Evolutionary conservation across 805 yeast genomes (phyloP).

Genomic region (Candida endomychidarum): DNA sequence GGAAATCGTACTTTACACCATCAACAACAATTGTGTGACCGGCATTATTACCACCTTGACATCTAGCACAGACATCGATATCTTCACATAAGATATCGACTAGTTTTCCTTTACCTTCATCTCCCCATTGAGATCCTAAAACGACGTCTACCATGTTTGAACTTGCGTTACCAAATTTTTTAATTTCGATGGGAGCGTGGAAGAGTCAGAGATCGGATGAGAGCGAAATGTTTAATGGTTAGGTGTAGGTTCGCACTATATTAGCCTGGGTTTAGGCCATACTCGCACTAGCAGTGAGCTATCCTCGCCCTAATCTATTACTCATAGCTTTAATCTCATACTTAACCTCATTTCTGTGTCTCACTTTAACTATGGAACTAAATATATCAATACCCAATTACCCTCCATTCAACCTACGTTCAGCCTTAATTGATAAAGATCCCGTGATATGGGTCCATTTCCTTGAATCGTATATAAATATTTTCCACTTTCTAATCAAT

Average conservation of each 20-base stretch:
- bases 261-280: too few species aligned
- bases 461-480: conserved; percentile 58
- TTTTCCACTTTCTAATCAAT: conserved; percentile 49
- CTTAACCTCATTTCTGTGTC: background rate
- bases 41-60: conserved; percentile 99
- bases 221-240: too few species aligned
- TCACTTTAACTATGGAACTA: conserved; percentile 1
- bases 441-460: conserved; percentile 83
- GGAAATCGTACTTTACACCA: conserved; percentile 90
- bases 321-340: too few species aligned
- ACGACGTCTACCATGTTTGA: conserved; percentile 82
- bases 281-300: too few species aligned
- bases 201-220: background rate
- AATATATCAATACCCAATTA: conserved; percentile 54
- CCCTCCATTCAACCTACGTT: conserved; percentile 73
- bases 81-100: conserved; percentile 94
- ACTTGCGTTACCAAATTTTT: conserved; percentile 3
- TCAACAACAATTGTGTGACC: conserved; percentile 98
- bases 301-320: too few species aligned
- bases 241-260: too few species aligned
- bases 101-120: conserved; percentile 98
- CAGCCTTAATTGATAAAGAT: conserved; percentile 77
- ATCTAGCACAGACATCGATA: conserved; percentile 95
- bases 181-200: conserved; percentile 6
- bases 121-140: conserved; percentile 99